Conservation (phyloP, 805 yeast genomes). For the Starmerella floricola region DNA sequence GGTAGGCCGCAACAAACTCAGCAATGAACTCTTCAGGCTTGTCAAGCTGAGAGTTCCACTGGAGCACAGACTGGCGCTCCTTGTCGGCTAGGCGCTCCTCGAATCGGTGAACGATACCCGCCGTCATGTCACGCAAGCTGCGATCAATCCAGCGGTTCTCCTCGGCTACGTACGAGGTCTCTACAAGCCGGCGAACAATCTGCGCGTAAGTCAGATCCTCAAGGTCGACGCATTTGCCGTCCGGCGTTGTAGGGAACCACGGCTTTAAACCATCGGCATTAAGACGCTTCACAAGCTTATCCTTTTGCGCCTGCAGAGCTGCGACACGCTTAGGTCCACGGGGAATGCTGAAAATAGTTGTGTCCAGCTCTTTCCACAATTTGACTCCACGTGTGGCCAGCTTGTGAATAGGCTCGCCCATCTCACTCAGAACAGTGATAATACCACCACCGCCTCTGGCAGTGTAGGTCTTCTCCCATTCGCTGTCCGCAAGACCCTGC, state of each 20-base stretch:
- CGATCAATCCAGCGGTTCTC: conserved; percentile 79
- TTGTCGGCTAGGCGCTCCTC: conserved; percentile 82
- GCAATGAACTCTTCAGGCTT: conserved; percentile 50
- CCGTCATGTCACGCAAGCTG: conserved; percentile 74
- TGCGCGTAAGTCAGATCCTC: conserved; percentile 93
- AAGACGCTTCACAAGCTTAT: conserved; percentile 69
- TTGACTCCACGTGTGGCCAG: conserved; percentile 95
- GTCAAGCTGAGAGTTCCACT: conserved; percentile 52
- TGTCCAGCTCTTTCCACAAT: conserved; percentile 96
- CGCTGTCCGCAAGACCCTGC: conserved; percentile 72
- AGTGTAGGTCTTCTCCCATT: conserved; percentile 93
- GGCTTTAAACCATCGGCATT: conserved; percentile 96
- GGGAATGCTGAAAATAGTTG: conserved; percentile 81
- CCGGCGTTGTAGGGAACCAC: conserved; percentile 77
- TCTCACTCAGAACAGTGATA: conserved; percentile 90
- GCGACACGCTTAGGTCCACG: conserved; percentile 69
- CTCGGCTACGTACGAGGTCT: conserved; percentile 70
- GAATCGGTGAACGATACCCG: conserved; percentile 78
- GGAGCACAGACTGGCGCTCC: conserved; percentile 50
- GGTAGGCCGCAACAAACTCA: conserved; percentile 52
- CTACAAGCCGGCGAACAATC: conserved; percentile 76
- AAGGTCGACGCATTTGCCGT: conserved; percentile 79
- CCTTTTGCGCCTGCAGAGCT: conserved; percentile 70
- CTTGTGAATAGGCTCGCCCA: conserved; percentile 99
- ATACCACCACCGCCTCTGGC: conserved; percentile 89